Conservation (phyloP, 495 filamentous ascomycete species). For the Podospora fimiseda region DNA sequence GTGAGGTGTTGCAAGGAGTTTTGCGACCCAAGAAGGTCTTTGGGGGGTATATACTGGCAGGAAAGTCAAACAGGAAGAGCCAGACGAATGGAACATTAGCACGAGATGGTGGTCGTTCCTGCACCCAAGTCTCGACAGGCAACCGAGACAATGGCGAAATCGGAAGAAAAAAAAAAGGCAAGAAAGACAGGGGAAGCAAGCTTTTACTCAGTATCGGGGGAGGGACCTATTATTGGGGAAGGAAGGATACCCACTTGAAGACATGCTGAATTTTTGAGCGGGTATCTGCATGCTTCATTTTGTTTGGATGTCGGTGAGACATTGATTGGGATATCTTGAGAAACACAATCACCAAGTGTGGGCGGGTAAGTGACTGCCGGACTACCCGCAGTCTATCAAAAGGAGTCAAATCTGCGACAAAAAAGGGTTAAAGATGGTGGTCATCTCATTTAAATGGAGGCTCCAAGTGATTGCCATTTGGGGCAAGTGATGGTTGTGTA, state of each 20-base stretch:
- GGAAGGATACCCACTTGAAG: too few relatives aligned
- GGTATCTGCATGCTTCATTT: neutral
- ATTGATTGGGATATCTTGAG: too few relatives aligned
- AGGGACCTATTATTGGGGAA: too few relatives aligned
- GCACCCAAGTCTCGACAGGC: neutral
- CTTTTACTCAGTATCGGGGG: too few relatives aligned
- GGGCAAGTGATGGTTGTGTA: neutral
- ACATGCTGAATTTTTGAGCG: neutral
- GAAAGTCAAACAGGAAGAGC: neutral
- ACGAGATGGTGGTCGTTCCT: neutral
- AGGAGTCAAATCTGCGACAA: neutral
- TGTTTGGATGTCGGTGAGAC: neutral
- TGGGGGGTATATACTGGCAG: too few relatives aligned
- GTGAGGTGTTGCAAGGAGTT: too few relatives aligned
- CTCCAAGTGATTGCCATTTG: neutral
- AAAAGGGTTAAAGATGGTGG: neutral
- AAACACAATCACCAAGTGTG: too few relatives aligned
- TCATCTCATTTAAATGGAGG: neutral
- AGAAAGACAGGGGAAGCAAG: neutral
- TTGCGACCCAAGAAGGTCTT: too few relatives aligned
- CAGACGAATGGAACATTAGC: neutral
- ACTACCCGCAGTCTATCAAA: neutral
- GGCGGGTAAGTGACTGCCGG: neutral
- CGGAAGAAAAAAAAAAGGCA: neutral
- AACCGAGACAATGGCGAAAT: neutral